Base-by-base conservation (phyloP, 345 rosid genomes). In the Syzygium oleosum region DNA sequence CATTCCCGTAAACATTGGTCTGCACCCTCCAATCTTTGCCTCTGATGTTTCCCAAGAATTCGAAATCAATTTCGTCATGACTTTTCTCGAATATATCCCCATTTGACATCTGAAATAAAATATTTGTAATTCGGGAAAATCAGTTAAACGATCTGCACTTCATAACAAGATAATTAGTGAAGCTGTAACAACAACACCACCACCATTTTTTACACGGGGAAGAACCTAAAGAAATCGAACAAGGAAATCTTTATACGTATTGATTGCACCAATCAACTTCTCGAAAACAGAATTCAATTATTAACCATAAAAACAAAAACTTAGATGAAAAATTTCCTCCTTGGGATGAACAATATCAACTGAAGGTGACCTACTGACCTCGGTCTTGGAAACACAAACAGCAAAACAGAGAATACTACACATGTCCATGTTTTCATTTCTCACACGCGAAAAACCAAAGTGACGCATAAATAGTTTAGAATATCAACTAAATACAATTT, bases 1-100 rank as follows among this genome's bases (percentile, higher is more conserved):
- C 99, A 90, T 98, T 98, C 58, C 99, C 99, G 53, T 98, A 98
- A 85, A 97, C 86, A 58, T 98, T 98, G 84, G 99, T 98, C 92
- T 98, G 99, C 92, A 98, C 92, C 94, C 99, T 98, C 99, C 99
- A 97, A 78, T 96, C 94, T 90, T 93, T 98, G 87, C 99, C 99
- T 94, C 99, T 96, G 59, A 98, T 96, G 90, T 98, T 98, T 6
- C 99, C 99, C 92, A 98, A 89, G 91, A 98, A 98, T 93, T 98
- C 98, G 83, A 98, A 96, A 91, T 98, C 99, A 34, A 98, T 97
- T 88, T 98, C 99, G 85, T 97, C 99, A 53, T 98, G 99, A 87
- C 95, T 98, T 94, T 94, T 98, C 96, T 95, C 94, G 87, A 94
- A 98, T 34, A 92, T 92, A 86, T 98, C 99, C 61, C 98, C 99